Percentiles rank a stretch among this genome's conserved stretches.
phyloP scores from a whole-genome alignment of 2,329 filamentous ascomycete species.

The Xylariaceae sp. region DNA sequence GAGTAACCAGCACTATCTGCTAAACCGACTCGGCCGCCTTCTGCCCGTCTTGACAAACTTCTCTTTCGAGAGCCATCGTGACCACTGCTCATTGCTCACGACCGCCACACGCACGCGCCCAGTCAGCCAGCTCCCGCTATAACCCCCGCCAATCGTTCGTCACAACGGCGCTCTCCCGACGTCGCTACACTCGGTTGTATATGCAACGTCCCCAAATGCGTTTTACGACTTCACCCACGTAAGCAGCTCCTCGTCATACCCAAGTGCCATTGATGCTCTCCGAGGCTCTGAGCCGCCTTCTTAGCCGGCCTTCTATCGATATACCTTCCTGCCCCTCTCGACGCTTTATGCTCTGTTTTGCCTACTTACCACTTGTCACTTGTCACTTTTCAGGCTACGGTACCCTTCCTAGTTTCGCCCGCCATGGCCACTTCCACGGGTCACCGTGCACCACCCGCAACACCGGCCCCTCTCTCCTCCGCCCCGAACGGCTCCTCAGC shows the following conservation, averaged over 20 bases:
- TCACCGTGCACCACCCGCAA: slow-evolving; percentile 31
- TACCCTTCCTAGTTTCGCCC: slow-evolving; percentile 19
- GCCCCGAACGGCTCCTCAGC: slow-evolving; percentile 31
- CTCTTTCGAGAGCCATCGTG: slow-evolving; percentile 24
- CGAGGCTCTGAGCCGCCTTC: neutral
- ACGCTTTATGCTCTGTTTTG: neutral
- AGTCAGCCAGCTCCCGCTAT: neutral
- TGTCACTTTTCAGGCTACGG: slow-evolving; percentile 8
- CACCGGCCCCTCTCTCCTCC: slow-evolving; percentile 29
- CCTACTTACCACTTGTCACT: neutral
- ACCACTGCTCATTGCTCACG: slow-evolving; percentile 12
- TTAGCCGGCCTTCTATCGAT: neutral
- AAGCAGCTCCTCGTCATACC: slow-evolving; percentile 12
- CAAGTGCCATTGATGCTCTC: slow-evolving; percentile 1
- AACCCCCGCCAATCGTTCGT: slow-evolving; percentile 3
- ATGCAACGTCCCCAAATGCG: slow-evolving; percentile 17
- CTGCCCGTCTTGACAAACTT: slow-evolving; percentile 29
- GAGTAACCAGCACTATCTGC: slow-evolving; percentile 25
- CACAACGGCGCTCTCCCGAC: slow-evolving; percentile 3
- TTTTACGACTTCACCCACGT: slow-evolving; percentile 14
- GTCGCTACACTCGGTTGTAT: neutral
- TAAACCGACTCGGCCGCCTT: slow-evolving; percentile 23
- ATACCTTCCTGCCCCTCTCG: neutral
- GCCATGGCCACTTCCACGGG: slow-evolving; percentile 35
- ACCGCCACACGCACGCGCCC: slow-evolving; percentile 15